Evolutionary conservation across 169 alveolate genomes (phyloP), one percentile per base, ranked within the genome.

Genomic region (Eimeria tenella): DNA sequence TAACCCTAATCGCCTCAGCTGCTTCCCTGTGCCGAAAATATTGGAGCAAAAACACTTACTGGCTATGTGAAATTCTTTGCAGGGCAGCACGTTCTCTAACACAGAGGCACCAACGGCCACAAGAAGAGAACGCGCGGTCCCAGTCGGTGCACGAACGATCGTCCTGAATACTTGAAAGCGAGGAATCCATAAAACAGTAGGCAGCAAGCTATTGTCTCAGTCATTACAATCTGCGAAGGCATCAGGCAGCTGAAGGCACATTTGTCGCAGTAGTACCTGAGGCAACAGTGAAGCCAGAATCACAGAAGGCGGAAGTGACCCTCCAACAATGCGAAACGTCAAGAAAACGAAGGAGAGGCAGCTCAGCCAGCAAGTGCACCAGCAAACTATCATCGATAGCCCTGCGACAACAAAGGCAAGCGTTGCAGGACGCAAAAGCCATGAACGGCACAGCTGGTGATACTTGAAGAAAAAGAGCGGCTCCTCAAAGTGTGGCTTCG

Each of bases 251-350:
- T 58, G 50, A 58, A 31, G 50, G 60, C 83, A 73, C 23, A 4
- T 21, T 71, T 21, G 6, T 11, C 60, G 9, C 83, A 42, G 21
- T 58, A 73, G 62, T 49, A 82, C 94, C 94, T 58, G 88, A 55
- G 4, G 94, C 88, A 50, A 77, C 68, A 7, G 56, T 84, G 31
- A 84, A 60, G 53, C 81, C 91, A 50, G 94, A 21, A 31, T 53
- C 86, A 62, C 91, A 90, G 74, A 60, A 90, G 70, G 89, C 94
- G 53, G 94, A 62, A 55, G 81, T 90, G 63, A 90, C 94, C 49
- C 94, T 84, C 94, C 94, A 90, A 62, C 94, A 90, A 71, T 90
- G 94, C 42, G 94, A 90, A 25, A 90, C 94, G 84, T 90, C 94
- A 25, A 90, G 90, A 15, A 90, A 84, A 23, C 73, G 70, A 25